These are phyloP conservation scores for Candida hungchunana DNA, from an alignment of 805 yeast species.

Conservation along the genomic window DNA sequence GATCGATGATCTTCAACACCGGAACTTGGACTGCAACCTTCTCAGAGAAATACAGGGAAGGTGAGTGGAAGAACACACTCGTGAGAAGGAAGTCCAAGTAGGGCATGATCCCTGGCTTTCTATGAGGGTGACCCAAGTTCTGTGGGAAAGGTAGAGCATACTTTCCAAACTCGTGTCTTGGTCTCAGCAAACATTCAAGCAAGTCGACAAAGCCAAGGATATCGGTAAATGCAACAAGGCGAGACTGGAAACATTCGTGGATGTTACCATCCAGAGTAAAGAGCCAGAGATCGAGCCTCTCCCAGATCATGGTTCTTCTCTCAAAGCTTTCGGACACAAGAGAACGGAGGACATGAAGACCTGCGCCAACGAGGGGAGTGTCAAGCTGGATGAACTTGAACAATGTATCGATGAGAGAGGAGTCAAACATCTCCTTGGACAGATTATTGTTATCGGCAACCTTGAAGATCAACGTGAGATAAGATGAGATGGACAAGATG, in stretches of 20 bases:
- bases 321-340: conserved; percentile 44
- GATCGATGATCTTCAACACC: conserved; percentile 48
- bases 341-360: conserved; percentile 52
- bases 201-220: conserved; percentile 59
- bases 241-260: conserved; percentile 39
- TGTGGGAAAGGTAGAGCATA: conserved; percentile 50
- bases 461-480: conserved; percentile 59
- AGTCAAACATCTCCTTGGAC: conserved; percentile 29
- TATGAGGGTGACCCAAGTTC: conserved; percentile 54
- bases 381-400: conserved; percentile 42
- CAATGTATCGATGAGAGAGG: conserved; percentile 31
- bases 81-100: conserved; percentile 70
- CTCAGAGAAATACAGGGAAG: conserved; percentile 33
- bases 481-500: conserved; percentile 66
- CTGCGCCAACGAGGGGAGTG: conserved; percentile 49
- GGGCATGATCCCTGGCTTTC: conserved; percentile 72
- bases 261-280: conserved; percentile 37
- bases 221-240: conserved; percentile 50
- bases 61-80: conserved; percentile 58
- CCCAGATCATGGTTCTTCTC: conserved; percentile 57
- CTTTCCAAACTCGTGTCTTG: conserved; percentile 34
- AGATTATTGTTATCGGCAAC: conserved; percentile 40
- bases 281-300: conserved; percentile 64
- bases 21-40: conserved; percentile 45
- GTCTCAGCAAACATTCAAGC: conserved; percentile 33